Conservation (phyloP, 2,329 filamentous ascomycete species). For the Pseudogymnoascus verrucosus region DNA sequence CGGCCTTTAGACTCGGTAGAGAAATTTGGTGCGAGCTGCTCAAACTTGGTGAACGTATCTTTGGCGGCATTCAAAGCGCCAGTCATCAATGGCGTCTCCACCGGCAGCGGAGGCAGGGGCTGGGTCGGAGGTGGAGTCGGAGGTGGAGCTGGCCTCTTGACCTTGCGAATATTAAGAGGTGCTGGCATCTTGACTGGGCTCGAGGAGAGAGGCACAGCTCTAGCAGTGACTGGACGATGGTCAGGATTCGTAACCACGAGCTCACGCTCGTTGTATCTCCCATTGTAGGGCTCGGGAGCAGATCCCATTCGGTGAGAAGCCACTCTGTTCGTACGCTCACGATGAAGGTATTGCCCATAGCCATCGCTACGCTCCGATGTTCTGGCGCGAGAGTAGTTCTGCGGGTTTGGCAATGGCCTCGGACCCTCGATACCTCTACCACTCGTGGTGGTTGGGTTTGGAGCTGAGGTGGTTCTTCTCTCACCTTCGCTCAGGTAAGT, state of each 20-base stretch:
- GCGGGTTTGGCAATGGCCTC: not conserved
- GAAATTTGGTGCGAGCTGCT: not conserved
- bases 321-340: constrained; percentile 13
- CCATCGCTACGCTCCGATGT: not conserved
- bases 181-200: constrained; percentile 25
- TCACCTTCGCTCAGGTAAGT: constrained; percentile 12
- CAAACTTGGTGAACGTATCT: not conserved
- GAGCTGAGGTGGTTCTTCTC: constrained; percentile 12
- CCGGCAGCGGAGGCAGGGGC: not conserved
- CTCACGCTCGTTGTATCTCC: constrained; percentile 12
- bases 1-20: not conserved
- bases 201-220: constrained; percentile 17
- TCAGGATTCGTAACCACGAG: not conserved
- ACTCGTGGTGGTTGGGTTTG: constrained; percentile 24
- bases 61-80: constrained; percentile 10
- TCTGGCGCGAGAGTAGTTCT: not conserved
- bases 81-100: constrained; percentile 14
- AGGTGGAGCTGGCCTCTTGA: constrained; percentile 22
- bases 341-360: constrained; percentile 11
- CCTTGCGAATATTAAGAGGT: constrained; percentile 24
- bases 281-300: constrained; percentile 23
- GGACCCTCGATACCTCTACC: not conserved
- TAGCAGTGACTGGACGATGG: not conserved
- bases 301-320: constrained; percentile 23
- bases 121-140: not conserved